Evolutionary conservation across 169 alveolate species (phyloP), one percentile per base, ranked within the genome.

Genomic region (Cryptosporidium tyzzeri): DNA sequence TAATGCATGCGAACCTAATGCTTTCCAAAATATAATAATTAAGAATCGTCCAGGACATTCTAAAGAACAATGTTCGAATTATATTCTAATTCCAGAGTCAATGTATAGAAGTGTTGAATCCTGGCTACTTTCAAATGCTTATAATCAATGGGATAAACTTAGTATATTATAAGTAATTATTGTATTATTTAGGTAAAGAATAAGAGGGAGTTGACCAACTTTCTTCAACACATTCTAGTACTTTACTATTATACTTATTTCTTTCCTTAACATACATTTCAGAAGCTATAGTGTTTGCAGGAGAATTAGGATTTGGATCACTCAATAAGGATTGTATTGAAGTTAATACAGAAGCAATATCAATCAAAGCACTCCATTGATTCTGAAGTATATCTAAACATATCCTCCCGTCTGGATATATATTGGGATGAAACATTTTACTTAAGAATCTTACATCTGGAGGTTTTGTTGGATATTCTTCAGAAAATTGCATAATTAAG

Each of bases 251-350:
- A 91, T 97, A 97, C 91, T 96, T 98, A 37, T 96, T 93, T 51
- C 97, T 92, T 86, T 98, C 94, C 75, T 97, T 98, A 74, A 86
- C 94, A 85, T 93, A 98, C 91, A 97, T 92, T 71, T 95, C 96
- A 10, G 99, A 99, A 7, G 99, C 99, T 92, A 96, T 99, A 67
- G 94, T 96, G 92, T 97, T 97, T 16, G 99, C 99, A 50, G 99
- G 99, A 67, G 98, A 95, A 84, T 96, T 93, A 50, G 98, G 98
- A 86, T 98, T 98, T 2, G 99, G 99, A 75, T 98, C 99, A 70
- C 97, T 96, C 50, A 98, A 92, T 69, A 98, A 93, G 62, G 99
- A 97, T 95, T 97, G 98, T 45, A 98, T 97, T 0, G 99, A 97
- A 4, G 99, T 97, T 58, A 98, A 95, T 65, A 98, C 96, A 45